phyloP scores from a whole-genome alignment of 1,284 basidiomycete genomes.

The Ceratobasidium sp. region DNA sequence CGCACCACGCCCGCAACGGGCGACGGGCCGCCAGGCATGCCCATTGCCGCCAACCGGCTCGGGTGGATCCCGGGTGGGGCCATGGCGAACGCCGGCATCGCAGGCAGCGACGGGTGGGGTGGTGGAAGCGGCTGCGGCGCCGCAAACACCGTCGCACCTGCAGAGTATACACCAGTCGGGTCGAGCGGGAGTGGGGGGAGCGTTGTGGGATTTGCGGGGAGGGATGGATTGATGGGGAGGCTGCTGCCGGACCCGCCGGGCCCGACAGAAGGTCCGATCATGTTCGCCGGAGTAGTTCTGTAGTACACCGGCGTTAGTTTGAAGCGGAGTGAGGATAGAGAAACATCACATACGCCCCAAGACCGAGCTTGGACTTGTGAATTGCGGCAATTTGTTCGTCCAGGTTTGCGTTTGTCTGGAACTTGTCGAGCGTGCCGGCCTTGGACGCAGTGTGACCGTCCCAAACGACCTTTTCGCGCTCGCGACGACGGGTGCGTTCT shows the following conservation, averaged over 20 bases:
- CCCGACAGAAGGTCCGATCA: slow-evolving; percentile 79
- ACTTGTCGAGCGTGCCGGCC: slow-evolving; percentile 87
- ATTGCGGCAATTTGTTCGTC: slow-evolving; percentile 96
- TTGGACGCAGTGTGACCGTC: slow-evolving; percentile 95
- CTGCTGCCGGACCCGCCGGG: slow-evolving; percentile 55
- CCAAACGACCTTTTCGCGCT: slow-evolving; percentile 93
- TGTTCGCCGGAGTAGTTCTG: slow-evolving; percentile 76
- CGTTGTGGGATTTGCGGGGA: slow-evolving; percentile 39
- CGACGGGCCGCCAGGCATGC: slow-evolving; percentile 48
- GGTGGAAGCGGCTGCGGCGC: slow-evolving; percentile 61
- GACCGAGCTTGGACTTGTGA: slow-evolving; percentile 82
- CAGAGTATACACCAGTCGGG: slow-evolving; percentile 39
- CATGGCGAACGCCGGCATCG: slow-evolving; percentile 63
- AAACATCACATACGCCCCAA: slow-evolving; percentile 71
- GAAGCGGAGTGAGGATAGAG: slow-evolving; percentile 36
- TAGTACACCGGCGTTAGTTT: slow-evolving; percentile 47
- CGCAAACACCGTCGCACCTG: slow-evolving; percentile 42
- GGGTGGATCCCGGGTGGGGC: slow-evolving; percentile 53
- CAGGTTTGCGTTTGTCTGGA: slow-evolving; percentile 88
- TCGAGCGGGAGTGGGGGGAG: slow-evolving; percentile 63
- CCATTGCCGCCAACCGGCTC: slow-evolving; percentile 59
- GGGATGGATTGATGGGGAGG: slow-evolving; percentile 43
- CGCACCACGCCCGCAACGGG: slow-evolving; percentile 74
- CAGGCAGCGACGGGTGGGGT: slow-evolving; percentile 71
- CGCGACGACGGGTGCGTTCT: slow-evolving; percentile 78